Conservation (phyloP, 345 rosid species). For the Populus euphratica region DNA sequence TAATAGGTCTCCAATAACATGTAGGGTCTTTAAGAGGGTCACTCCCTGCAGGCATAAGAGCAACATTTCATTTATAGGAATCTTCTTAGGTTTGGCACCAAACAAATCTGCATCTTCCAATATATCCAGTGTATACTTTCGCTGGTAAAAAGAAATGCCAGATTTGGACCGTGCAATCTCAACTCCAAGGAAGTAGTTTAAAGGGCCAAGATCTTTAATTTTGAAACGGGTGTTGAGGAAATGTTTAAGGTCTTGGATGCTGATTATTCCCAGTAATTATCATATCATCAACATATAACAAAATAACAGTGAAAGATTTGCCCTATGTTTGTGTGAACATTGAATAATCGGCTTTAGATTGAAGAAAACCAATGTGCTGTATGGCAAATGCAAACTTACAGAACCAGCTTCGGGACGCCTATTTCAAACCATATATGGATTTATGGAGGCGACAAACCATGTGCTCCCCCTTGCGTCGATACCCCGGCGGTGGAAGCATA, state of each 20-base stretch:
- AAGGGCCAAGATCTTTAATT: background rate
- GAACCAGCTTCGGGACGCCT: background rate
- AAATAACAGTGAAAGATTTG: background rate
- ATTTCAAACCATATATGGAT: background rate
- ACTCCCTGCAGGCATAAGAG: background rate
- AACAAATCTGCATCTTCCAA: background rate
- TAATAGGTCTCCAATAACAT: background rate
- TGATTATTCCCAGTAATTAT: background rate
- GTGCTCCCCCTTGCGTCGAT: too few species aligned
- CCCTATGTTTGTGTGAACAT: background rate
- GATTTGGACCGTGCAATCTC: background rate
- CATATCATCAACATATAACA: background rate
- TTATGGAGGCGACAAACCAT: background rate
- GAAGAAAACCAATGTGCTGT: too few species aligned
- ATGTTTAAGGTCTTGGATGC: background rate
- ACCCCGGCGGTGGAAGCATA: background rate
- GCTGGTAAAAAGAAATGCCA: background rate
- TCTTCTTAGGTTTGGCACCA: background rate
- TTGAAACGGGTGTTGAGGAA: accelerated
- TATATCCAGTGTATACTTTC: background rate
- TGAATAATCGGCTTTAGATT: background rate
- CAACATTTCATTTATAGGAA: background rate
- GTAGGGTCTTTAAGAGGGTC: background rate
- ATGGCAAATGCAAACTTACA: background rate
- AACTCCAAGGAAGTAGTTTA: background rate